A percentile compares a stretch with the other conserved stretches of the same genome.
These are phyloP conservation scores for Wickerhamomyces hampshirensis DNA, from an alignment of 805 yeast species.

Conservation along the genomic window DNA sequence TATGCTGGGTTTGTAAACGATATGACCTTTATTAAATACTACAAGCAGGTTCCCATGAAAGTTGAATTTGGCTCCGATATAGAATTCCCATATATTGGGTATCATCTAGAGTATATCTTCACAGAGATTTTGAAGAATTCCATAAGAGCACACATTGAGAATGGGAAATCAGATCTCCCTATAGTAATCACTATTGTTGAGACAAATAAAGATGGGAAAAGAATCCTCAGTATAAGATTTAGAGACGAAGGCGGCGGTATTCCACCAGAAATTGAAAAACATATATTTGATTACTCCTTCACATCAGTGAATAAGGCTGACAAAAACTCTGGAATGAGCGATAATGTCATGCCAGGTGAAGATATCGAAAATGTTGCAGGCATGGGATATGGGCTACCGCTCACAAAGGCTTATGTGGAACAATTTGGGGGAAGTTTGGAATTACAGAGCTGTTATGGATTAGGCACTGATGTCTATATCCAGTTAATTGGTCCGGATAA, in stretches of 20 bases:
- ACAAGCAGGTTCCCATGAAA: constrained; percentile 57
- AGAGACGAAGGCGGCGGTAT: constrained; percentile 92
- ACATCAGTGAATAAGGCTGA: constrained; percentile 65
- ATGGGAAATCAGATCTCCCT: constrained; percentile 34
- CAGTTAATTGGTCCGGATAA: constrained; percentile 33
- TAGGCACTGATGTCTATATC: constrained; percentile 76
- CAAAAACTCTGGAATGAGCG: constrained; percentile 42
- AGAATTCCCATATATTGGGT: constrained; percentile 76
- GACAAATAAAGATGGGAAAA: constrained; percentile 20
- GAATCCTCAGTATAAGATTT: constrained; percentile 59
- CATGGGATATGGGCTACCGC: constrained; percentile 92
- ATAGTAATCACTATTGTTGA: constrained; percentile 43
- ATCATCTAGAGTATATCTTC: constrained; percentile 81
- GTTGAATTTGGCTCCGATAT: constrained; percentile 56
- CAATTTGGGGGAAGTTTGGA: constrained; percentile 67
- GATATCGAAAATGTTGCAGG: constrained; percentile 78
- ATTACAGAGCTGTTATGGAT: constrained; percentile 66
- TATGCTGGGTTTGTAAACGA: constrained; percentile 77
- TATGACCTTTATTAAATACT: constrained; percentile 78
- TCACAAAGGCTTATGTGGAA: constrained; percentile 70
- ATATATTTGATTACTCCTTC: constrained; percentile 82
- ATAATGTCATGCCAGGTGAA: constrained; percentile 65
- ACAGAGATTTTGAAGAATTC: constrained; percentile 87
- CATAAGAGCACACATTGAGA: constrained; percentile 83
- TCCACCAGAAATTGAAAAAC: constrained; percentile 54